These are phyloP conservation scores for Cadophora gregata DNA, from an alignment of 2,329 filamentous ascomycete genomes.

Conservation along the genomic window DNA sequence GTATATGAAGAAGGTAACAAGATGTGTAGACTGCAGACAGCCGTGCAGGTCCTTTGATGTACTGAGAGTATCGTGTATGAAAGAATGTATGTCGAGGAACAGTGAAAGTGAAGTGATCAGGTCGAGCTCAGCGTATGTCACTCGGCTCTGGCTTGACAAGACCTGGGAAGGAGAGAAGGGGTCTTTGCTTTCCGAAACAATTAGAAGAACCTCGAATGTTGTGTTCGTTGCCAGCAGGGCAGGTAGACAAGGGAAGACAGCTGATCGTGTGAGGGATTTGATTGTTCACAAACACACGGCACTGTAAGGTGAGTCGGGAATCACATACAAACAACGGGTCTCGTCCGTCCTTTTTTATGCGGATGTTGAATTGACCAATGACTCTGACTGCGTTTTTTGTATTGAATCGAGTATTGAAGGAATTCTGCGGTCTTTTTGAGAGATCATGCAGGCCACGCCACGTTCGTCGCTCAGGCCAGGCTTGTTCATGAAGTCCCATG, in stretches of 20 bases:
- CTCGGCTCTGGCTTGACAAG: background rate
- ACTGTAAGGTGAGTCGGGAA: background rate
- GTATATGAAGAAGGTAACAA: background rate
- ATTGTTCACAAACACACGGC: conserved; percentile 17
- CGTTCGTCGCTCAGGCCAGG: conserved; percentile 18
- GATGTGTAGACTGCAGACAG: background rate
- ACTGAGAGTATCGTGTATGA: background rate
- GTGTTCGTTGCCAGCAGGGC: background rate
- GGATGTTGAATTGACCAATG: conserved; percentile 34
- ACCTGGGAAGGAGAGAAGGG: background rate
- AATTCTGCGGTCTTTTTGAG: conserved; percentile 15
- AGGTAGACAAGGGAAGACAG: conserved; percentile 25
- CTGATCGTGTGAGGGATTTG: conserved; percentile 34
- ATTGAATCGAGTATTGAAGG: background rate
- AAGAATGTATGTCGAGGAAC: conserved; percentile 8
- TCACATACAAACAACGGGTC: conserved; percentile 19
- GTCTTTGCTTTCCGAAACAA: conserved; percentile 8
- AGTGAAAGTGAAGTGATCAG: background rate
- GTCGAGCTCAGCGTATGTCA: background rate
- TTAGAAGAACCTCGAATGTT: conserved; percentile 29
- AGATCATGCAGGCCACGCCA: conserved; percentile 22
- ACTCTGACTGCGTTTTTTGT: conserved; percentile 9
- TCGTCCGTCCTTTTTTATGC: conserved; percentile 10
- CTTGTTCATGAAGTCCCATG: conserved; percentile 20
- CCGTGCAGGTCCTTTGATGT: conserved; percentile 1